Percentiles rank a stretch among this genome's conserved stretches.
phyloP scores from a whole-genome alignment of 208 protist species.

The Acanthamoeba sp. region DNA sequence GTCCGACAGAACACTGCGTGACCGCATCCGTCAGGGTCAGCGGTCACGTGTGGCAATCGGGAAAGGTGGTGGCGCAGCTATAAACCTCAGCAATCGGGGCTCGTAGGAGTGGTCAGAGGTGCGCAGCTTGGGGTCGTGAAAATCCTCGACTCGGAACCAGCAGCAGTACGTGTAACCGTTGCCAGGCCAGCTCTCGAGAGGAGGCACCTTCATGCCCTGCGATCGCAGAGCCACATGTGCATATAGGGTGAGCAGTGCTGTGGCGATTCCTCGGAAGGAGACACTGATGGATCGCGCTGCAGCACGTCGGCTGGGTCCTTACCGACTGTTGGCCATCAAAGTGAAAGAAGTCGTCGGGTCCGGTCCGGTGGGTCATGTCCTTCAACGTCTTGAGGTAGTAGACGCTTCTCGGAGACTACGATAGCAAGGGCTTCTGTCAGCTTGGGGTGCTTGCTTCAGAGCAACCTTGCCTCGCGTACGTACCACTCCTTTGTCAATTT shows the following conservation, averaged over 20 bases:
- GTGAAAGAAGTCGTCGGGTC: conserved; percentile 20
- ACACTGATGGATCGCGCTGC: too few relatives aligned
- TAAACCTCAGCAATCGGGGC: neutral
- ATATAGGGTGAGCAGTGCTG: too few relatives aligned
- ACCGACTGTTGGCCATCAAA: conserved; percentile 52
- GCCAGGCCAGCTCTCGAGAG: conserved; percentile 2
- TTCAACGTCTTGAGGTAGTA: conserved; percentile 38
- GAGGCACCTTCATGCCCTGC: conserved; percentile 24
- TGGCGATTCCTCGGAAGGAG: too few relatives aligned
- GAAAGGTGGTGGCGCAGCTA: neutral
- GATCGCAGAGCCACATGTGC: too few relatives aligned
- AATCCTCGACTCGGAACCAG: conserved; percentile 28
- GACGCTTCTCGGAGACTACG: neutral
- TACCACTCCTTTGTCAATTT: neutral
- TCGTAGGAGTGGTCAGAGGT: conserved; percentile 26
- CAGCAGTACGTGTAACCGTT: conserved; percentile 14
- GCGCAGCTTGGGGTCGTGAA: conserved; percentile 20
- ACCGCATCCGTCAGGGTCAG: too few relatives aligned
- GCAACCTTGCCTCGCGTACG: neutral
- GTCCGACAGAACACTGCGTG: neutral
- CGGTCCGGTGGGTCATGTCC: conserved; percentile 9
- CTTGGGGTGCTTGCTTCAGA: too few relatives aligned
- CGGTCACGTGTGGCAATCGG: too few relatives aligned
- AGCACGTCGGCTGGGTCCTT: too few relatives aligned
- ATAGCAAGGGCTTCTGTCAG: neutral